Conservation (phyloP, 2,329 filamentous ascomycete species). For the Nemania diffusa region DNA sequence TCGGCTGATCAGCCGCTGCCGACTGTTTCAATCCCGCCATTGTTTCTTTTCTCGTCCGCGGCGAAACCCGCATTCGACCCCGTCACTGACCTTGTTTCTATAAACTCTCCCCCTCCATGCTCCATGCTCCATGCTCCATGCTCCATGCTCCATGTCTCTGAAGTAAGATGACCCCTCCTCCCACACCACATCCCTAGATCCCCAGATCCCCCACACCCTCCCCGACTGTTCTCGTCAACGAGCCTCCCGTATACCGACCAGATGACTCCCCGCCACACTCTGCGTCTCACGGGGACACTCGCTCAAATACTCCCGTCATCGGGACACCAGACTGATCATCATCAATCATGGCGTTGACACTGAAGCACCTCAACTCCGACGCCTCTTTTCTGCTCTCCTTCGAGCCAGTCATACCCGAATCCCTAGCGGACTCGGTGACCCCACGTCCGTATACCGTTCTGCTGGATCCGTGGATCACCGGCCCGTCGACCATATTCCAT, state of each 20-base stretch:
- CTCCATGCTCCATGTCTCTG: no score
- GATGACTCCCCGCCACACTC: slow-evolving; percentile 36
- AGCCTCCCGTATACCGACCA: slow-evolving; percentile 10
- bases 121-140: no score
- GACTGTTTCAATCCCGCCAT: slow-evolving; percentile 27
- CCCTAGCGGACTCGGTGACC: slow-evolving; percentile 48
- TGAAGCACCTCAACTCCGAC: slow-evolving; percentile 73
- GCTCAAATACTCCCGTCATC: slow-evolving; percentile 13
- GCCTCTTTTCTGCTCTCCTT: slow-evolving; percentile 74
- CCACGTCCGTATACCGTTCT: slow-evolving; percentile 72
- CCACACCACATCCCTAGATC: slow-evolving; percentile 9
- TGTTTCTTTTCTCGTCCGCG: slow-evolving; percentile 25
- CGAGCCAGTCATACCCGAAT: slow-evolving; percentile 60
- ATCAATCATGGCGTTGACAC: slow-evolving; percentile 67
- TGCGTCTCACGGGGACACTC: slow-evolving; percentile 17
- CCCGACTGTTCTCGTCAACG: not conserved
- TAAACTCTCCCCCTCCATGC: slow-evolving; percentile 16
- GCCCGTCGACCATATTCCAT: slow-evolving; percentile 68
- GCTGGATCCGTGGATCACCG: slow-evolving; percentile 76
- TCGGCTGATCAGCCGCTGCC: slow-evolving; percentile 28
- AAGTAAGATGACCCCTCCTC: slow-evolving; percentile 13
- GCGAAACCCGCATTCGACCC: slow-evolving; percentile 23
- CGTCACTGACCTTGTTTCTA: slow-evolving; percentile 24
- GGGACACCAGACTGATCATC: slow-evolving; percentile 6
- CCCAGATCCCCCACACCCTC: not conserved